These are phyloP conservation scores for Nicotiana benthamiana DNA, from an alignment of 257 asterid species.

Conservation along the genomic window DNA sequence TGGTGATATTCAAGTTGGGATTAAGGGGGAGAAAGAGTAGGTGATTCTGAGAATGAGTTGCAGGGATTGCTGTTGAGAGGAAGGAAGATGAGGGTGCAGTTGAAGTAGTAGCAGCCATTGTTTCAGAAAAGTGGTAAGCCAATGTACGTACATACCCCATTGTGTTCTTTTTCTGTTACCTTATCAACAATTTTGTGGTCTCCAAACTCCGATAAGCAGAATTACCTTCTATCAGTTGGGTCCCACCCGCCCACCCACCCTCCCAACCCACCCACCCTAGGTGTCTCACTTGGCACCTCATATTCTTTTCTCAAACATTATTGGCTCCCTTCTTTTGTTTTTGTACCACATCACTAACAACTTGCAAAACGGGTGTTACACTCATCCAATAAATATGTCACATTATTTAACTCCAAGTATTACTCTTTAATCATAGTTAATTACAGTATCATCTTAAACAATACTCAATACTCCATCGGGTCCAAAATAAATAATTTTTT, in stretches of 20 bases:
- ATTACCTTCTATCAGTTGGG: background rate
- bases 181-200: slow-evolving; percentile 4
- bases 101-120: slow-evolving; percentile 23
- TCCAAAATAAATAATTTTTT: too few relatives aligned
- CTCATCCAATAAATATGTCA: too few relatives aligned
- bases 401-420: too few relatives aligned
- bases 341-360: too few relatives aligned
- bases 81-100: slow-evolving; percentile 36
- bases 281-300: background rate
- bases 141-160: background rate
- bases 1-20: slow-evolving; percentile 1
- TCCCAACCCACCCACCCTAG: too few relatives aligned
- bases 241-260: too few relatives aligned
- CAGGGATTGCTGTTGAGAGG: slow-evolving; percentile 25
- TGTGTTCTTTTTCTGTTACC: background rate
- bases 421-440: too few relatives aligned
- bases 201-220: background rate
- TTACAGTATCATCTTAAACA: too few relatives aligned
- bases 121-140: background rate
- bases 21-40: slow-evolving; percentile 4
- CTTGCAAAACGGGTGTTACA: too few relatives aligned
- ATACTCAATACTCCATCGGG: too few relatives aligned
- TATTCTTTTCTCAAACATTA: background rate
- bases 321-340: background rate
- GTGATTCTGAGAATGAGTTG: slow-evolving; percentile 8